A percentile compares a stretch with the other conserved stretches of the same genome.
Conservation (phyloP, 352 stramenopile genomes). For the Pythium angustatum region DNA sequence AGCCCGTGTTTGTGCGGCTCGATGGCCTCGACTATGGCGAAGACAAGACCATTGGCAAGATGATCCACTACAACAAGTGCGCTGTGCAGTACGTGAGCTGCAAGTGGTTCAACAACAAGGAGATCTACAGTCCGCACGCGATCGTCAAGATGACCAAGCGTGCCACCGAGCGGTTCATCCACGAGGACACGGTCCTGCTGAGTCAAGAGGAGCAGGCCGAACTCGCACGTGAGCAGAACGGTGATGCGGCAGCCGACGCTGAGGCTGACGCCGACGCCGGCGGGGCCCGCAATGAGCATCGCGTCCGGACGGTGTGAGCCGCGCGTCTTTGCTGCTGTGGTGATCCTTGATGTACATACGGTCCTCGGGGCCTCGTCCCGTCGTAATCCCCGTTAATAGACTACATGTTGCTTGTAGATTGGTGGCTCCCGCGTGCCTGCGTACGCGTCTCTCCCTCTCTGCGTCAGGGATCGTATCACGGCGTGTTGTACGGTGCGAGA, state of each 20-base stretch:
- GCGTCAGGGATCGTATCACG: background rate
- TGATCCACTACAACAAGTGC: constrained; percentile 82
- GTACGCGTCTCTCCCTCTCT: no score
- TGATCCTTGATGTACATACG: no score
- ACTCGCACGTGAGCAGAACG: constrained; percentile 17
- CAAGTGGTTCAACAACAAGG: constrained; percentile 87
- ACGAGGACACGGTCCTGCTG: constrained; percentile 57
- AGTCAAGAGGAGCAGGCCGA: constrained; percentile 38
- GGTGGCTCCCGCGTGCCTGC: background rate
- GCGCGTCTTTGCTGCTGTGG: no score
- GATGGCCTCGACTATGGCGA: constrained; percentile 73
- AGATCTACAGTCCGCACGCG: constrained; percentile 69
- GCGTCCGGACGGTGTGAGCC: constrained; percentile 8
- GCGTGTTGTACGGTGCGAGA: no score
- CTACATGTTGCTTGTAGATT: constrained; percentile 20
- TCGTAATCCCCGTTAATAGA: constrained; percentile 24
- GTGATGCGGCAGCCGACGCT: constrained; percentile 2
- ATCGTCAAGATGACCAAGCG: constrained; percentile 74
- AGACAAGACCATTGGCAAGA: constrained; percentile 81
- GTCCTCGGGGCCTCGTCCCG: no score
- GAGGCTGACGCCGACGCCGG: constrained; percentile 16
- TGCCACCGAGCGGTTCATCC: constrained; percentile 48
- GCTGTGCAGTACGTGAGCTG: constrained; percentile 79
- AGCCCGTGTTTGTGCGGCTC: constrained; percentile 60
- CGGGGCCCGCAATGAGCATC: constrained; percentile 17